Evolutionary conservation across 2,329 filamentous ascomycete genomes (phyloP).

Genomic region (Orbilia oligospora): DNA sequence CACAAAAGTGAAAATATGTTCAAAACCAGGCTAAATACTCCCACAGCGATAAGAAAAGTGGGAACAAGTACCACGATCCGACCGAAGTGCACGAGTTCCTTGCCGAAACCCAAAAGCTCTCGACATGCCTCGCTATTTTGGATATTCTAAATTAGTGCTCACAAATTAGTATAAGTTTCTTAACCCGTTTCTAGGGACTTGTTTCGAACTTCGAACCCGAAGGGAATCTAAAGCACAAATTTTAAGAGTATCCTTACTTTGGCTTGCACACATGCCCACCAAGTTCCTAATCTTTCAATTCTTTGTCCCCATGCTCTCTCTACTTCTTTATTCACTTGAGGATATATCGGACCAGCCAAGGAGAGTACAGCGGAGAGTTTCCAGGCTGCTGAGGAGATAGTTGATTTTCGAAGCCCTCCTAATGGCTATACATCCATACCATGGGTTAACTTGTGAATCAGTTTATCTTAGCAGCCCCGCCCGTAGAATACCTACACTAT

Average conservation of each 20-base stretch:
- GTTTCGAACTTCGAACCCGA: background rate
- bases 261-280: constrained; percentile 11
- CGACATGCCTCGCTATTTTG: constrained; percentile 1
- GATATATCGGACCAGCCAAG: constrained; percentile 17
- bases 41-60: constrained; percentile 6
- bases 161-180: background rate
- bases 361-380: constrained; percentile 17
- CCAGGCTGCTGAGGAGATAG: background rate
- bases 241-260: background rate
- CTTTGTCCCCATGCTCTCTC: background rate
- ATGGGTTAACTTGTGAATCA: background rate
- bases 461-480: background rate
- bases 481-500: background rate
- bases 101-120: background rate
- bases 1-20: constrained; percentile 6
- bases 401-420: background rate
- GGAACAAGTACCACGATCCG: constrained; percentile 6
- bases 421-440: background rate
- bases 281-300: background rate
- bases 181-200: background rate
- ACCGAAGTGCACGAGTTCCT: constrained; percentile 12
- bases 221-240: background rate
- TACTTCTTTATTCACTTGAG: constrained; percentile 4
- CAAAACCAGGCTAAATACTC: background rate
- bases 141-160: background rate